A percentile compares a stretch with the other conserved stretches of the same genome.
phyloP scores from a whole-genome alignment of 306 rosid species.

The Sphenostylis stenocarpa region DNA sequence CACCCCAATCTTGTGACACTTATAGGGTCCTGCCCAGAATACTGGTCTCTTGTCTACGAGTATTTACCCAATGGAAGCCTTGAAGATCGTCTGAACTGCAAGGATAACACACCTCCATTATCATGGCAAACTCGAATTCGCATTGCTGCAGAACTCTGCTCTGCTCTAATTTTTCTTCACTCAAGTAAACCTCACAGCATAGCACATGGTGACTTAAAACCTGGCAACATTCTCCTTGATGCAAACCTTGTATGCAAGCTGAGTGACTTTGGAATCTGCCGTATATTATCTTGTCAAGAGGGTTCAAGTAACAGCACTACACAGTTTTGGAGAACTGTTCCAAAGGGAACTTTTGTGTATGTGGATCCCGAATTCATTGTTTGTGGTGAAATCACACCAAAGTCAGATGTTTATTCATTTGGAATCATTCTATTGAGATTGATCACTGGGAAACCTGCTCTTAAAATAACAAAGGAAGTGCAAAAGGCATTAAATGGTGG shows the following conservation, averaged over 20 bases:
- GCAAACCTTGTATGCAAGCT: slow-evolving; percentile 71
- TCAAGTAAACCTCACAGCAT: slow-evolving; percentile 74
- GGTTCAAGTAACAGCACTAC: slow-evolving; percentile 43
- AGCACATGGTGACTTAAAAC: slow-evolving; percentile 85
- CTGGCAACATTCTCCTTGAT: slow-evolving; percentile 80
- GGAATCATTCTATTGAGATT: slow-evolving; percentile 71
- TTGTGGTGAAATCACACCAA: slow-evolving; percentile 75
- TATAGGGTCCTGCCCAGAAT: slow-evolving; percentile 76
- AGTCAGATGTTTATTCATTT: slow-evolving; percentile 89
- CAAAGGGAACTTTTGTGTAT: slow-evolving; percentile 66
- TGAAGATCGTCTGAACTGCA: slow-evolving; percentile 79
- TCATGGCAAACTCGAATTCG: slow-evolving; percentile 83
- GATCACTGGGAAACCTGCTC: slow-evolving; percentile 71
- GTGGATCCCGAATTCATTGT: slow-evolving; percentile 79
- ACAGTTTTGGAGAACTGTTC: slow-evolving; percentile 54
- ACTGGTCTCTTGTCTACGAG: slow-evolving; percentile 70
- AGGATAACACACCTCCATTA: slow-evolving; percentile 63
- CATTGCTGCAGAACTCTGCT: slow-evolving; percentile 72
- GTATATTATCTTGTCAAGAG: slow-evolving; percentile 43
- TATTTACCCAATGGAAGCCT: slow-evolving; percentile 89
- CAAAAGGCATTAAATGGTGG: slow-evolving; percentile 54
- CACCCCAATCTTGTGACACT: slow-evolving; percentile 85
- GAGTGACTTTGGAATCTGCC: slow-evolving; percentile 76
- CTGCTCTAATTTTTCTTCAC: slow-evolving; percentile 88
- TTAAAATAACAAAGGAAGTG: slow-evolving; percentile 63